Conservation (phyloP, 1,139 yeast species). For the Yamadazyma aaseri region DNA sequence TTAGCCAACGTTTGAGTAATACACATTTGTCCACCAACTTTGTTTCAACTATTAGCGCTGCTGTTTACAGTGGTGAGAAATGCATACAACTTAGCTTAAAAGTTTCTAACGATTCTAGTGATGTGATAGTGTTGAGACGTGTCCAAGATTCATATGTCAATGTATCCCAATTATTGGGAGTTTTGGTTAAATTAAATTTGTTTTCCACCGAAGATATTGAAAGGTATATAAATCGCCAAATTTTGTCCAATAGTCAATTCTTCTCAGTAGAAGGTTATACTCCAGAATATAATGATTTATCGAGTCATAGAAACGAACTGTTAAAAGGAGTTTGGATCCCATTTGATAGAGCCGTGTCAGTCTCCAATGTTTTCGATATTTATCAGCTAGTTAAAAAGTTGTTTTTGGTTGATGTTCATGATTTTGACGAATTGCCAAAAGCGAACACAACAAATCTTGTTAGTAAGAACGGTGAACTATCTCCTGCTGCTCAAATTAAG, state of each 20-base stretch:
- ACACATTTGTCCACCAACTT: conserved; percentile 29
- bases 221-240: conserved; percentile 34
- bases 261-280: conserved; percentile 21
- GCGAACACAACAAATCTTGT: conserved; percentile 7
- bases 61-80: conserved; percentile 38
- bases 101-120: conserved; percentile 11
- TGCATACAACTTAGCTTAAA: conserved; percentile 35
- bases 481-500: conserved; percentile 16
- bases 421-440: conserved; percentile 39
- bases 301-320: conserved; percentile 23
- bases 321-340: conserved; percentile 45
- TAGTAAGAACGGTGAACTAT: conserved; percentile 2
- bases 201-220: conserved; percentile 26
- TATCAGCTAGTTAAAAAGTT: conserved; percentile 40
- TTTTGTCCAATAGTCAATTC: conserved; percentile 33
- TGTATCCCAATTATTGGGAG: conserved; percentile 35
- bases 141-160: conserved; percentile 47
- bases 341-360: conserved; percentile 42
- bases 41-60: conserved; percentile 26
- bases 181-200: conserved; percentile 31
- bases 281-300: conserved; percentile 30
- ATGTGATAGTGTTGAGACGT: conserved; percentile 34
- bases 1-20: conserved; percentile 34
- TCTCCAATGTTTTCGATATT: conserved; percentile 42
- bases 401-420: conserved; percentile 47